These are phyloP conservation scores for Colletotrichum plurivorum DNA, from an alignment of 2,329 filamentous ascomycete genomes.

Conservation along the genomic window DNA sequence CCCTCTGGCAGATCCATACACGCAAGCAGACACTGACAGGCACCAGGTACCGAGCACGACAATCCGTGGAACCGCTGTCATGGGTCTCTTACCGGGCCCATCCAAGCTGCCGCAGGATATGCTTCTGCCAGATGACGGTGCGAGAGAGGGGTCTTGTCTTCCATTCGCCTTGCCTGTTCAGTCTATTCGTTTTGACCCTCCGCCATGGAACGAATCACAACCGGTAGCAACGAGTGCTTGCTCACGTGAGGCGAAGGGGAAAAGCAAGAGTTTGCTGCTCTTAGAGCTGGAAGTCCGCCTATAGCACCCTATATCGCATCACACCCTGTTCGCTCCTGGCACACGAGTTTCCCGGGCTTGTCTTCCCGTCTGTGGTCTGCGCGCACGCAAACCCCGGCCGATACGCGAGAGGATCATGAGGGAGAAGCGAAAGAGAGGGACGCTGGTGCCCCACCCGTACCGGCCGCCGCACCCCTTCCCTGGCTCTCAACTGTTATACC, in stretches of 20 bases:
- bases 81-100: slow-evolving; percentile 27
- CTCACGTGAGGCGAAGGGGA: slow-evolving; percentile 4
- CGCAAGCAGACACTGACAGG: background rate
- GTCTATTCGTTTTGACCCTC: slow-evolving; percentile 15
- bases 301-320: slow-evolving; percentile 15
- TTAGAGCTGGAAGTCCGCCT: background rate
- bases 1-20: background rate
- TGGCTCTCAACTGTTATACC: slow-evolving; percentile 14
- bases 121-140: slow-evolving; percentile 16
- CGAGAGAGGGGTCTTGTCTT: slow-evolving; percentile 6
- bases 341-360: slow-evolving; percentile 10
- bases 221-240: background rate
- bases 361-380: background rate
- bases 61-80: slow-evolving; percentile 30
- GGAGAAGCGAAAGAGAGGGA: slow-evolving; percentile 32
- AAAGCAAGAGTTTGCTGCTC: background rate
- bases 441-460: slow-evolving; percentile 20
- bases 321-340: slow-evolving; percentile 17
- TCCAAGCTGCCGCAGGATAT: slow-evolving; percentile 27
- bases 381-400: slow-evolving; percentile 2
- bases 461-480: slow-evolving; percentile 8
- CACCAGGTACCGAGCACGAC: background rate
- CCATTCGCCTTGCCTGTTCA: slow-evolving; percentile 7
- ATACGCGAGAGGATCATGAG: slow-evolving; percentile 31
- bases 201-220: slow-evolving; percentile 4